A percentile compares a stretch with the other conserved stretches of the same genome.
Evolutionary conservation across 2,329 filamentous ascomycete genomes (phyloP).

Genomic region (Colletotrichum gigasporum): DNA sequence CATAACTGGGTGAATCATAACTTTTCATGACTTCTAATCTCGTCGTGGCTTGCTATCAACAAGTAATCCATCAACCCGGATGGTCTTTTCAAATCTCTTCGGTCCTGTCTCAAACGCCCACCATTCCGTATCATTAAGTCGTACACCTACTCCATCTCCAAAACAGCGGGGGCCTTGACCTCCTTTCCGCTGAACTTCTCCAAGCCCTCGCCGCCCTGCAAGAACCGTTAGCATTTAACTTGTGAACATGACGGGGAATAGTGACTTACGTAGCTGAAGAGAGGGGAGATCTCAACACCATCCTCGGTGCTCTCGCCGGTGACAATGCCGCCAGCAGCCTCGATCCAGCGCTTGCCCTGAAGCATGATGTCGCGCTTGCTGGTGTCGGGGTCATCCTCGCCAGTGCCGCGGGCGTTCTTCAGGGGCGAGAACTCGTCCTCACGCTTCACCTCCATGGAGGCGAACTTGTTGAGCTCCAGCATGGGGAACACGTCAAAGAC

Average conservation of each 20-base stretch:
- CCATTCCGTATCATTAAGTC: slow-evolving; percentile 17
- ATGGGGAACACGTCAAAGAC: slow-evolving; percentile 98
- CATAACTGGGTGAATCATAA: neutral
- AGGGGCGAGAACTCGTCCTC: slow-evolving; percentile 98
- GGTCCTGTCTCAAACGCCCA: slow-evolving; percentile 10
- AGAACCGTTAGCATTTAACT: slow-evolving; percentile 32
- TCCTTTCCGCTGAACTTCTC: slow-evolving; percentile 63
- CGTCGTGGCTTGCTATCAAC: neutral
- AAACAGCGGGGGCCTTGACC: slow-evolving; percentile 61
- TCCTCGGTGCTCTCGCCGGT: slow-evolving; percentile 68
- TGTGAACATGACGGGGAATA: neutral
- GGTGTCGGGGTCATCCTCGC: slow-evolving; percentile 93
- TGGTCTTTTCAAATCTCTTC: neutral
- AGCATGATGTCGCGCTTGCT: slow-evolving; percentile 89
- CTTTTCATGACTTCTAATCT: slow-evolving; percentile 8
- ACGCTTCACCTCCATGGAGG: slow-evolving; percentile 93
- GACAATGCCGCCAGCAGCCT: slow-evolving; percentile 80
- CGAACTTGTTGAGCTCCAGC: slow-evolving; percentile 87
- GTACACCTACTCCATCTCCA: slow-evolving; percentile 54
- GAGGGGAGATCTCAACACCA: slow-evolving; percentile 89
- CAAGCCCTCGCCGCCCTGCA: slow-evolving; percentile 70
- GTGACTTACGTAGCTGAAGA: slow-evolving; percentile 91
- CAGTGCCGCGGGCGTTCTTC: slow-evolving; percentile 88
- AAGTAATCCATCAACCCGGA: neutral
- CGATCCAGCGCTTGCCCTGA: slow-evolving; percentile 88